These are phyloP conservation scores for Apium graveolens DNA, from an alignment of 129 eudicot species.

Conservation along the genomic window DNA sequence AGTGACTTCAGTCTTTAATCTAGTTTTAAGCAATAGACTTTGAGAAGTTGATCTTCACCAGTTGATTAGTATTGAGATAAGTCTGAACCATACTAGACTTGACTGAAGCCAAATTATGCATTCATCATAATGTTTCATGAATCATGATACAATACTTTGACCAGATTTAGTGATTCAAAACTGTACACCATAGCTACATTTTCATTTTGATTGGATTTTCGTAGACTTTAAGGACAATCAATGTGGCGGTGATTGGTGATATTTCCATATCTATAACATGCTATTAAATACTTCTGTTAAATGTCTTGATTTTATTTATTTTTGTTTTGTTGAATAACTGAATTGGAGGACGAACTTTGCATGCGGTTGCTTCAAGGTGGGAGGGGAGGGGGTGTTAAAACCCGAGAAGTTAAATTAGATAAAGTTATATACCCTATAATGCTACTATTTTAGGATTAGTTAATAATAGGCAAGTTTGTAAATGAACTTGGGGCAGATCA, in stretches of 20 bases:
- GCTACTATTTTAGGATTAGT: neutral
- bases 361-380: neutral
- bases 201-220: neutral
- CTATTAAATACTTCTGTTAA: neutral
- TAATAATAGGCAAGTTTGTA: neutral
- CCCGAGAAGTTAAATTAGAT: neutral
- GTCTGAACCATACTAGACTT: no score
- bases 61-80: no score
- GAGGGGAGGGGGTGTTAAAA: neutral
- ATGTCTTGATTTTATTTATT: neutral
- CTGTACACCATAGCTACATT: neutral
- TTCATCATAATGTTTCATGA: neutral
- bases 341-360: neutral
- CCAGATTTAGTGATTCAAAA: neutral
- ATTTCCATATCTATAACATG: neutral
- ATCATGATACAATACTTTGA: neutral
- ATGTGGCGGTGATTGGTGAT: neutral
- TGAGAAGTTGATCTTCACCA: neutral
- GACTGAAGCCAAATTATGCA: neutral
- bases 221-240: neutral
- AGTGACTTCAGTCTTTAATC: no score
- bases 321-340: no score
- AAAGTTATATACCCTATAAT: neutral
- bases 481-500: neutral
- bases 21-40: neutral